Percentiles rank a stretch among this genome's conserved stretches.
Evolutionary conservation across 208 protist species (phyloP).

Genomic region (Phytomonas serpens): DNA sequence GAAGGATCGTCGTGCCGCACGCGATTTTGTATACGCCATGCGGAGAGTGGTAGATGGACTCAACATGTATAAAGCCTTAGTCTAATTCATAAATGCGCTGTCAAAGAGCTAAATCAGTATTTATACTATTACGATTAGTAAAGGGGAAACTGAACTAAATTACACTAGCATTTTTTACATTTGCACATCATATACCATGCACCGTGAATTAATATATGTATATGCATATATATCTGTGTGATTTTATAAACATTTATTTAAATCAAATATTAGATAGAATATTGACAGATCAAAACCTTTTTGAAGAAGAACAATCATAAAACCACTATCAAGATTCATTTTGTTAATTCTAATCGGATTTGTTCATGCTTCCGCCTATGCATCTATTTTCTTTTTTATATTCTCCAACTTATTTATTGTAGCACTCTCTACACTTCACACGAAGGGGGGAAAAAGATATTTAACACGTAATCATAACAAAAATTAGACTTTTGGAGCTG

Average conservation of each 20-base stretch:
- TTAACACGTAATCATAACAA: background rate
- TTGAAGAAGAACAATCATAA: background rate
- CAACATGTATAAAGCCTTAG: background rate
- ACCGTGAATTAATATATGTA: background rate
- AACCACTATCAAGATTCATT: background rate
- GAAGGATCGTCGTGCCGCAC: background rate
- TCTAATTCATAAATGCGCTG: background rate
- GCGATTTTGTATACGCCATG: background rate
- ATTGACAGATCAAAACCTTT: background rate
- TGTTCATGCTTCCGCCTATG: background rate
- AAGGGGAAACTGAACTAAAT: background rate
- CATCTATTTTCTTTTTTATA: background rate
- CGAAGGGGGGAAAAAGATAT: background rate
- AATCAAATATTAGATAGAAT: background rate
- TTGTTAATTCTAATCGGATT: background rate
- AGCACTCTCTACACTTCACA: background rate
- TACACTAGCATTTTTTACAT: background rate
- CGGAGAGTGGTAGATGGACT: background rate
- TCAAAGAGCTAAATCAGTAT: background rate
- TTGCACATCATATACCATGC: background rate
- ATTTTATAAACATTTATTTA: slow-evolving; percentile 4
- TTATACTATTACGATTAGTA: background rate
- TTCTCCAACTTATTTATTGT: background rate
- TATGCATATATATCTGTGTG: background rate
- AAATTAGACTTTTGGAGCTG: background rate